A percentile compares a stretch with the other conserved stretches of the same genome.
Conservation (phyloP, 2,329 filamentous ascomycete species). For the Paradendryphiella salina region DNA sequence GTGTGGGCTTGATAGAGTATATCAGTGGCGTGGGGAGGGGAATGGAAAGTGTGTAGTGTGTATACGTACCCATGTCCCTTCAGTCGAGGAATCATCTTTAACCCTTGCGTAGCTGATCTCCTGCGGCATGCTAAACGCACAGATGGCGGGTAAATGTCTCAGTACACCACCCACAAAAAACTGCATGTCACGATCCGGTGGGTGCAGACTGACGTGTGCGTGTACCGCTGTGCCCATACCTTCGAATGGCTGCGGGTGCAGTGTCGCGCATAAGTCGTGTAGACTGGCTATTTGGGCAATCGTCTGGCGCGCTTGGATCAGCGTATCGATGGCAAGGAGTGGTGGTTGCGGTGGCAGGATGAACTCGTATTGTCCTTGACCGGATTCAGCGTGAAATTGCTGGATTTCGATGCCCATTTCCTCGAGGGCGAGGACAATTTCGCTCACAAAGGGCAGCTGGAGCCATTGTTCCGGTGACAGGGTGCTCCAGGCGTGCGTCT, state of each 20-base stretch:
- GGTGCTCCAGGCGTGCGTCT: constrained; percentile 72
- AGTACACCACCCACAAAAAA: constrained; percentile 74
- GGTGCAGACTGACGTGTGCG: constrained; percentile 68
- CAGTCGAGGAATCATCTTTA: constrained; percentile 62
- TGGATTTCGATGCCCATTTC: constrained; percentile 67
- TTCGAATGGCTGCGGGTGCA: constrained; percentile 71
- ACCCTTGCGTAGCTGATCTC: constrained; percentile 68
- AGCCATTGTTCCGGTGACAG: constrained; percentile 65
- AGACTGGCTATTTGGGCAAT: constrained; percentile 66
- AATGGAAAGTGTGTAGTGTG: too few relatives aligned
- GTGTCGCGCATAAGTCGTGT: constrained; percentile 67
- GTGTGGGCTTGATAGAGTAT: too few relatives aligned
- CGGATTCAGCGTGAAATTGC: constrained; percentile 74
- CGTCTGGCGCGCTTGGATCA: constrained; percentile 71
- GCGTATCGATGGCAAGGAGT: constrained; percentile 68
- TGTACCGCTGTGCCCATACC: constrained; percentile 68
- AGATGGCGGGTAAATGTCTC: constrained; percentile 65
- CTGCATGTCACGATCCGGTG: constrained; percentile 57
- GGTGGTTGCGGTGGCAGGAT: constrained; percentile 66
- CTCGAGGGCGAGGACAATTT: constrained; percentile 65
- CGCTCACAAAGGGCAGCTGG: constrained; percentile 63
- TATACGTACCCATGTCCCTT: constrained; percentile 6
- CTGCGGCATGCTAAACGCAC: constrained; percentile 69
- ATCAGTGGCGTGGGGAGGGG: too few relatives aligned
- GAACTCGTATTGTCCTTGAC: constrained; percentile 76